phyloP scores from a whole-genome alignment of 1,284 basidiomycete species.

The Austropuccinia psidii region DNA sequence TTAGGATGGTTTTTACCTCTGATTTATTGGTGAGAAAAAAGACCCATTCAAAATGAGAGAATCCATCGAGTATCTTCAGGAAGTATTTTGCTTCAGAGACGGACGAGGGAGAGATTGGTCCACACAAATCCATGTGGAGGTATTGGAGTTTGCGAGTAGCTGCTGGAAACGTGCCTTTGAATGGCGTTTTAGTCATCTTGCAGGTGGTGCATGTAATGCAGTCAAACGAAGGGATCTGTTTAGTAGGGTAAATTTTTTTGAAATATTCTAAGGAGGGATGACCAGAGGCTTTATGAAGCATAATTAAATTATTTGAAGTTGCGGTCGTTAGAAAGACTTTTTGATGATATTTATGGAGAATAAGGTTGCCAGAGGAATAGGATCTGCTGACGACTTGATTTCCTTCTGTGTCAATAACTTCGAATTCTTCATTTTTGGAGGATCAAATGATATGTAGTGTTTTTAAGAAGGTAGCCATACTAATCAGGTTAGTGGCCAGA shows the following conservation, averaged over 20 bases:
- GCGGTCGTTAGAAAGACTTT: too few species aligned
- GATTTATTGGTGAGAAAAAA: background rate
- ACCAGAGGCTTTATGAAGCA: background rate
- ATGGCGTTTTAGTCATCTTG: background rate
- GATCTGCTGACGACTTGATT: too few species aligned
- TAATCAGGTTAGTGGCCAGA: background rate
- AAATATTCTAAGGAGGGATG: background rate
- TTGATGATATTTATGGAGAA: too few species aligned
- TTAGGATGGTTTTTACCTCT: background rate
- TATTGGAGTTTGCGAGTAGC: background rate
- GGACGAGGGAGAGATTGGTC: background rate
- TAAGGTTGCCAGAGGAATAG: too few species aligned
- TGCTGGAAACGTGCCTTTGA: background rate
- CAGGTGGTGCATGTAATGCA: background rate
- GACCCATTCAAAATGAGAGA: background rate
- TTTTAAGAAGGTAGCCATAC: background rate
- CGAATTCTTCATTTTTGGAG: background rate
- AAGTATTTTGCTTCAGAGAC: background rate
- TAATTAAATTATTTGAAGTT: too few species aligned
- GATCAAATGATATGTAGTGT: background rate
- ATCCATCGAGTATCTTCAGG: background rate
- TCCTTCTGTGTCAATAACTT: too few species aligned
- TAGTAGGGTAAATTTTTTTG: background rate
- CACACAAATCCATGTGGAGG: slow-evolving; percentile 13
- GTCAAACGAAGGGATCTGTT: background rate